Evolutionary conservation across 352 stramenopile species (phyloP).

Genomic region (Phytophthora colocasiae): DNA sequence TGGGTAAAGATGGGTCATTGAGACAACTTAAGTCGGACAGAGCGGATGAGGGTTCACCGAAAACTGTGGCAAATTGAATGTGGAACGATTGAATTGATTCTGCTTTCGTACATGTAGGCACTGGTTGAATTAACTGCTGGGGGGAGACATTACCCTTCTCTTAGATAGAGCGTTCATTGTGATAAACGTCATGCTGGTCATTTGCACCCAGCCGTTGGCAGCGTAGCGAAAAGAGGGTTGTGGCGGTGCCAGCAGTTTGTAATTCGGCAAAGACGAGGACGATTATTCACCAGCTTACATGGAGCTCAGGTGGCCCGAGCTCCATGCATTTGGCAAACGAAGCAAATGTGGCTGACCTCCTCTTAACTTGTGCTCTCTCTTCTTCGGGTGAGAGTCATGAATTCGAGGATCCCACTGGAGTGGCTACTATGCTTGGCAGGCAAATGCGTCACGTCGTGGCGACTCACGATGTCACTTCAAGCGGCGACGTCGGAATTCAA

Average conservation of each 20-base stretch:
- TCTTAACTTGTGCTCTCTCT: background rate
- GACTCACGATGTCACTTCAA: conserved; percentile 17
- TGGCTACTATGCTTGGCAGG: no score
- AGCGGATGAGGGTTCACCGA: conserved; percentile 1
- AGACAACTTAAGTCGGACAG: conserved; percentile 14
- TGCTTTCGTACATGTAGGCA: background rate
- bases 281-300: conserved; percentile 8
- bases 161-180: no score
- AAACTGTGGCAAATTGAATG: background rate
- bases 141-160: no score
- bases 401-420: no score
- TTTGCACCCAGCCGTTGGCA: conserved; percentile 10
- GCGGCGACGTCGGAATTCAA: conserved; percentile 32
- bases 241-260: conserved; percentile 17
- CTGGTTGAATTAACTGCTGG: no score
- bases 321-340: conserved; percentile 9
- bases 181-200: conserved; percentile 13
- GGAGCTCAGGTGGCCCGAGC: background rate
- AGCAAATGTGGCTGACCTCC: background rate
- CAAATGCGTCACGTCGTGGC: conserved; percentile 1
- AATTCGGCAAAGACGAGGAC: conserved; percentile 11
- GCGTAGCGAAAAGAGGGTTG: conserved; percentile 18
- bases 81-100: background rate
- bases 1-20: background rate
- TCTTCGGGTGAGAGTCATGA: background rate